Evolutionary conservation across 352 stramenopile genomes (phyloP).

Genomic region (Phytopythium litorale): DNA sequence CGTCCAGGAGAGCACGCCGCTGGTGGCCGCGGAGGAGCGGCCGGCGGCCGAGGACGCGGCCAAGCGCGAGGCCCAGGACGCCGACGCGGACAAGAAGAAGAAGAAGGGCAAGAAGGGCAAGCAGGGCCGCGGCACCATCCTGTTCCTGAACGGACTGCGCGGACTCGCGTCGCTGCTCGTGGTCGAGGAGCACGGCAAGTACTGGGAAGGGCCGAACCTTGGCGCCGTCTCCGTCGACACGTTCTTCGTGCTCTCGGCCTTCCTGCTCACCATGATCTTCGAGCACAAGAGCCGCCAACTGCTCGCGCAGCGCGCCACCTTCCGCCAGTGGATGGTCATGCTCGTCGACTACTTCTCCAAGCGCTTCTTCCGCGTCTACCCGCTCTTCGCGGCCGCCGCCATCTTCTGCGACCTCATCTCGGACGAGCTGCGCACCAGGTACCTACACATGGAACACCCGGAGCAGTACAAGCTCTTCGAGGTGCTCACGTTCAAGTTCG

Average conservation of each 20-base stretch:
- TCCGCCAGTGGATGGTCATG: slow-evolving; percentile 14
- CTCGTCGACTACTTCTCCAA: slow-evolving; percentile 42
- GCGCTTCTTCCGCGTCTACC: slow-evolving; percentile 53
- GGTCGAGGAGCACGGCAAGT: slow-evolving; percentile 22
- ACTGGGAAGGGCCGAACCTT: slow-evolving; percentile 23
- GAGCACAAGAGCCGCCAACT: slow-evolving; percentile 29
- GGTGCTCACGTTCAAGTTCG: slow-evolving; percentile 29
- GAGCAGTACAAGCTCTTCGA: slow-evolving; percentile 26
- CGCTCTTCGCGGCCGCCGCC: slow-evolving; percentile 37
- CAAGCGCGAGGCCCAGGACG: too few species aligned
- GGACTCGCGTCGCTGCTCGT: slow-evolving; percentile 35
- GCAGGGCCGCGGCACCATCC: slow-evolving; percentile 18
- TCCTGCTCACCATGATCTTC: slow-evolving; percentile 36
- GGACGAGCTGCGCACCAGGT: slow-evolving; percentile 16
- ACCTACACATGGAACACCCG: slow-evolving; percentile 18
- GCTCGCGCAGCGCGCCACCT: slow-evolving; percentile 13
- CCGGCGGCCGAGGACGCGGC: too few species aligned
- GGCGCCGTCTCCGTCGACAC: slow-evolving; percentile 29
- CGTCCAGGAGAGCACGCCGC: neutral
- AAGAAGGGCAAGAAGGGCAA: neutral
- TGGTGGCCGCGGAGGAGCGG: neutral
- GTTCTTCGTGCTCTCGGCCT: slow-evolving; percentile 46
- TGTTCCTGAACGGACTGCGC: slow-evolving; percentile 37
- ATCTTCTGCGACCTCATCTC: slow-evolving; percentile 30
- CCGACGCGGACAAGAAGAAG: neutral